These are phyloP conservation scores for Boletus coccyginus DNA, from an alignment of 768 basidiomycete species.

Conservation along the genomic window DNA sequence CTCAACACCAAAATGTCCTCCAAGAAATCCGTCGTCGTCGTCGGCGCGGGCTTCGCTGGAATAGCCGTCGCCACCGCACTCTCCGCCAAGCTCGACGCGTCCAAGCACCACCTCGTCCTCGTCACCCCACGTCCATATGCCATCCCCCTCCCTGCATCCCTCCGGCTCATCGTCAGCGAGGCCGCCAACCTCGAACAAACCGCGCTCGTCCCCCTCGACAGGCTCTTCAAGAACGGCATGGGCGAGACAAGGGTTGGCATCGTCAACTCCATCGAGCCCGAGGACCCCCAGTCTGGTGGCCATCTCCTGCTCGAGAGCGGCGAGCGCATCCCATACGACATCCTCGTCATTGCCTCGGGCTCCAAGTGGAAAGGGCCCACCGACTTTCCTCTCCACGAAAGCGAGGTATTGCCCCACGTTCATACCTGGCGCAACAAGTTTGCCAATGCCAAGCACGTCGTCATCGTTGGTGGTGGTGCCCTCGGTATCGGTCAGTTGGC, in stretches of 20 bases:
- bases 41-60: constrained; percentile 54
- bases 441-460: constrained; percentile 38
- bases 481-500: constrained; percentile 45
- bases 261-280: constrained; percentile 40
- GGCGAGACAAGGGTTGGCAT: constrained; percentile 36
- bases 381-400: constrained; percentile 38
- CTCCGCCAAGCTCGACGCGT: constrained; percentile 46
- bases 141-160: constrained; percentile 46
- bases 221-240: constrained; percentile 44
- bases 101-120: constrained; percentile 51
- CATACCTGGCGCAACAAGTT: constrained; percentile 32
- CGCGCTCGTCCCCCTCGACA: constrained; percentile 51
- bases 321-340: constrained; percentile 47
- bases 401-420: constrained; percentile 30
- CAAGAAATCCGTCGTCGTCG: constrained; percentile 47
- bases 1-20: constrained; percentile 1
- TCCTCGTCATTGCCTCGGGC: constrained; percentile 62
- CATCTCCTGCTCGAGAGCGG: constrained; percentile 51
- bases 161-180: constrained; percentile 49
- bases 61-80: constrained; percentile 44
- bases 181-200: constrained; percentile 38
- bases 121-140: constrained; percentile 51
- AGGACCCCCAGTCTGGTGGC: constrained; percentile 34
- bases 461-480: constrained; percentile 56
- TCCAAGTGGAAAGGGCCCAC: constrained; percentile 50